A percentile compares a stretch with the other conserved stretches of the same genome.
These are phyloP conservation scores for Pilaira anomala DNA, from an alignment of 192 early-diverging fungal genomes.

Conservation along the genomic window DNA sequence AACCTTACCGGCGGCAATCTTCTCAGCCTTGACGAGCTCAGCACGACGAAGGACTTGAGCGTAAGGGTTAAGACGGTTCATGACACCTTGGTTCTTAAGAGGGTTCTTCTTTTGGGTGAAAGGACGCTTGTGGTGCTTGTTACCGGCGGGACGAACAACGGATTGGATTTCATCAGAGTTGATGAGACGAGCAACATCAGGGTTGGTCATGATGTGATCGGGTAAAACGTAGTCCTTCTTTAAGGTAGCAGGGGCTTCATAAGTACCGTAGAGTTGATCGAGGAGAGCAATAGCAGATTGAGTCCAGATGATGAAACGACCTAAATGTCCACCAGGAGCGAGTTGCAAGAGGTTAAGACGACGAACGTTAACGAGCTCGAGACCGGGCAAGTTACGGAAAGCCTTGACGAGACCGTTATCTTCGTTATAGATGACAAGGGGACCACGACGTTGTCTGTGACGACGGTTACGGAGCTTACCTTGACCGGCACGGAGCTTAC, in stretches of 20 bases:
- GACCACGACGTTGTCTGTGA: slow-evolving; percentile 95
- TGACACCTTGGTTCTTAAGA: slow-evolving; percentile 86
- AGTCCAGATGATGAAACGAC: slow-evolving; percentile 99
- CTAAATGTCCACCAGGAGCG: slow-evolving; percentile 98
- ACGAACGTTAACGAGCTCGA: slow-evolving; percentile 90
- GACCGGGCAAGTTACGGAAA: slow-evolving; percentile 99
- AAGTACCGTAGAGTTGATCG: slow-evolving; percentile 91
- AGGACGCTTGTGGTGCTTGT: slow-evolving; percentile 81
- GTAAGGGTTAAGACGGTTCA: slow-evolving; percentile 98
- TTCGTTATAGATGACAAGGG: slow-evolving; percentile 94
- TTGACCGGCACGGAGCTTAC: slow-evolving; percentile 95
- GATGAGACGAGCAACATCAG: slow-evolving; percentile 93
- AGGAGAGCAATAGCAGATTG: slow-evolving; percentile 88
- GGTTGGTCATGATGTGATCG: slow-evolving; percentile 81
- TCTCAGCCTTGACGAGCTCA: slow-evolving; percentile 63
- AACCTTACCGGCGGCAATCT: slow-evolving; percentile 51
- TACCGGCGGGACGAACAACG: slow-evolving; percentile 81
- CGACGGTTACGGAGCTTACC: slow-evolving; percentile 99
- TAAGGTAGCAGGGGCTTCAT: slow-evolving; percentile 69
- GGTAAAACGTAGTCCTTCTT: slow-evolving; percentile 93
- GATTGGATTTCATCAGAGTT: slow-evolving; percentile 97
- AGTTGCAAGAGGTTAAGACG: slow-evolving; percentile 97
- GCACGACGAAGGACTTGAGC: slow-evolving; percentile 85
- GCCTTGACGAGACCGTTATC: slow-evolving; percentile 94
- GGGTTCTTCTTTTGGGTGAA: slow-evolving; percentile 99